These are phyloP conservation scores for Zelopaecilomyces penicillatus DNA, from an alignment of 2,329 filamentous ascomycete species.

Conservation along the genomic window DNA sequence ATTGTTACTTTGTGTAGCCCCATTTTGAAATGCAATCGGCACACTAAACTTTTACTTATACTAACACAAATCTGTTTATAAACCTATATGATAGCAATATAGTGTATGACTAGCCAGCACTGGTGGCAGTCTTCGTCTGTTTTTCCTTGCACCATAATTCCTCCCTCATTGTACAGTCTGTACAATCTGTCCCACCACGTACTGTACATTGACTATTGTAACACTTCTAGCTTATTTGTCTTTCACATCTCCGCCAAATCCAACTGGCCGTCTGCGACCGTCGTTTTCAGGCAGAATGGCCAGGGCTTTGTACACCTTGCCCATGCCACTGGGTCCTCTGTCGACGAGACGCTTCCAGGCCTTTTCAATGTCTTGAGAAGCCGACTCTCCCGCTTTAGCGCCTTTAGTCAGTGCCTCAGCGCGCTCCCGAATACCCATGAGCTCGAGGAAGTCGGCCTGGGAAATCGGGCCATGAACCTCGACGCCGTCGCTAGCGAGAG, in stretches of 20 bases:
- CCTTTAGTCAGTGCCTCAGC: conserved; percentile 56
- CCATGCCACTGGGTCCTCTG: conserved; percentile 76
- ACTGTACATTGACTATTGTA: too few species aligned
- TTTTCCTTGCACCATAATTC: too few species aligned
- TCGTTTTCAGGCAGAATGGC: conserved; percentile 78
- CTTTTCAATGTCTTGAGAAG: conserved; percentile 54
- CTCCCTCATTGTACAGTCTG: too few species aligned
- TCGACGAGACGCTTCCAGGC: conserved; percentile 82
- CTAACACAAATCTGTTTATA: too few species aligned
- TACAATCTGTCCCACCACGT: too few species aligned
- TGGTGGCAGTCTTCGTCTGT: too few species aligned
- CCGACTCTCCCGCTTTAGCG: conserved; percentile 31
- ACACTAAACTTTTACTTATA: too few species aligned
- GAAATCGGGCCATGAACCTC: conserved; percentile 90
- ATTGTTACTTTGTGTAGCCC: too few species aligned
- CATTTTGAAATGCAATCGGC: too few species aligned
- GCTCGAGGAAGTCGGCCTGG: conserved; percentile 69
- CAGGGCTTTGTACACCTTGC: conserved; percentile 87
- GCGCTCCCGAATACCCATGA: conserved; percentile 76
- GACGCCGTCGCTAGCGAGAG: conserved; percentile 65
- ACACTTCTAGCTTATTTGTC: conserved; percentile 1
- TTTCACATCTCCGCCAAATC: conserved; percentile 70
- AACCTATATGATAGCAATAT: too few species aligned
- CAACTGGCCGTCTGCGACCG: conserved; percentile 69
- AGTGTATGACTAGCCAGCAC: too few species aligned